Evolutionary conservation across 768 basidiomycete genomes (phyloP).

Genomic region (Mycena belliarum): DNA sequence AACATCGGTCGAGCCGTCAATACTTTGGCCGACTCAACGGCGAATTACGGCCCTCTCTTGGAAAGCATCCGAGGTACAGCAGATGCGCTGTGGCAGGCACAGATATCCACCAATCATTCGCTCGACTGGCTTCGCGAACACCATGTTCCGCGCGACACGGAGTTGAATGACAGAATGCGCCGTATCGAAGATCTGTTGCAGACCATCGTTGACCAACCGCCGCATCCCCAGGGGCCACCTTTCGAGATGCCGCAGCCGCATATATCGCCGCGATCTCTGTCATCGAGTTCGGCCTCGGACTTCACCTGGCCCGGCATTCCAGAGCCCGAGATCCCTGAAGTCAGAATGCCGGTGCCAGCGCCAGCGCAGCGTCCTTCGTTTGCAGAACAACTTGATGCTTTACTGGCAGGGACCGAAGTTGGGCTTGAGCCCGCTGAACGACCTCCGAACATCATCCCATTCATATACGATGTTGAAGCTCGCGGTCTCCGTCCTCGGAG

Average conservation of each 20-base stretch:
- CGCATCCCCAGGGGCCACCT: slow-evolving; percentile 25
- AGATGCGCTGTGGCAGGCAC: slow-evolving; percentile 60
- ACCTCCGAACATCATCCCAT: slow-evolving; percentile 56
- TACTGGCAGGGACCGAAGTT: slow-evolving; percentile 47
- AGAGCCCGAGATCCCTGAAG: slow-evolving; percentile 14
- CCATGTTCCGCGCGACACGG: slow-evolving; percentile 39
- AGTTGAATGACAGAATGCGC: slow-evolving; percentile 39
- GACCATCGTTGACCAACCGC: slow-evolving; percentile 37
- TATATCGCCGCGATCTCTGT: neutral
- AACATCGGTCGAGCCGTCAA: slow-evolving; percentile 53
- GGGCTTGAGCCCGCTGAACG: slow-evolving; percentile 41
- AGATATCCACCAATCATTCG: slow-evolving; percentile 57
- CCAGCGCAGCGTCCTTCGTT: slow-evolving; percentile 55
- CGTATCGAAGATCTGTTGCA: slow-evolving; percentile 51
- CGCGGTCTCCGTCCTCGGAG: slow-evolving; percentile 19
- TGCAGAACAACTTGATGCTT: slow-evolving; percentile 60
- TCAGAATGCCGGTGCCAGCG: slow-evolving; percentile 44
- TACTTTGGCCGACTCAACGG: slow-evolving; percentile 50
- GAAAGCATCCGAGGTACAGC: slow-evolving; percentile 48
- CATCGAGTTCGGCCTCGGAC: neutral
- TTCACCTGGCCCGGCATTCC: too few species aligned
- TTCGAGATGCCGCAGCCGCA: neutral
- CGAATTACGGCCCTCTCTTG: slow-evolving; percentile 2
- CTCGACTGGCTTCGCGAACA: slow-evolving; percentile 64
- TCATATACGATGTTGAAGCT: slow-evolving; percentile 43